Evolutionary conservation across 2,329 filamentous ascomycete species (phyloP).

Genomic region (Cercospora zeina): DNA sequence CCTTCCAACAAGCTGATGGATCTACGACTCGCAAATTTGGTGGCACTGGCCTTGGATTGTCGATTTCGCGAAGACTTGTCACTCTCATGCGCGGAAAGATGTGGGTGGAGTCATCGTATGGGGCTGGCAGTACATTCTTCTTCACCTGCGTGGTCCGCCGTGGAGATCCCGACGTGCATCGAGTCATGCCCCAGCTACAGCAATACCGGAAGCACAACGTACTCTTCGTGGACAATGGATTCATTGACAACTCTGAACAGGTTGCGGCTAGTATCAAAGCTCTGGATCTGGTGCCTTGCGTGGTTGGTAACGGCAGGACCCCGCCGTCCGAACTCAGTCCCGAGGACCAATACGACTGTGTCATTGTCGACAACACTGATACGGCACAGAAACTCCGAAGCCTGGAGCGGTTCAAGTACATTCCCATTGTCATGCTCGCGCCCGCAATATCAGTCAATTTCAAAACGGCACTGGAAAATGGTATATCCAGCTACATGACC

Average conservation of each 20-base stretch:
- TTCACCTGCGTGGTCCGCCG: conserved; percentile 92
- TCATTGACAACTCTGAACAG: conserved; percentile 72
- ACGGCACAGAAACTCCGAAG: conserved; percentile 82
- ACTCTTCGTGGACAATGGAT: conserved; percentile 89
- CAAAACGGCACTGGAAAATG: conserved; percentile 89
- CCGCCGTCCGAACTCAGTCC: conserved; percentile 53
- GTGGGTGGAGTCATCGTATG: conserved; percentile 91
- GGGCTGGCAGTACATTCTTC: conserved; percentile 89
- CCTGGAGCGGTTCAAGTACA: conserved; percentile 95
- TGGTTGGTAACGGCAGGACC: conserved; percentile 73
- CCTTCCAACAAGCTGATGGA: conserved; percentile 96
- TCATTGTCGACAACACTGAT: conserved; percentile 90
- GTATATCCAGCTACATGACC: conserved; percentile 99
- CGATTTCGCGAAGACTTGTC: conserved; percentile 91
- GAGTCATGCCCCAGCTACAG: conserved; percentile 78
- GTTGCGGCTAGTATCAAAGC: conserved; percentile 75
- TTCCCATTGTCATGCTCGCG: conserved; percentile 89
- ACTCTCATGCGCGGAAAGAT: conserved; percentile 96
- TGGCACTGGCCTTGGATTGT: conserved; percentile 88
- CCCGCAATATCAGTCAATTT: conserved; percentile 87
- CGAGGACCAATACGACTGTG: conserved; percentile 81
- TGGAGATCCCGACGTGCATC: conserved; percentile 73
- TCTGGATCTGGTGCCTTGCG: conserved; percentile 76
- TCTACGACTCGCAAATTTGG: conserved; percentile 96
- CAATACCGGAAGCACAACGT: conserved; percentile 93